A percentile compares a stretch with the other conserved stretches of the same genome.
phyloP scores from a whole-genome alignment of 2,329 filamentous ascomycete species.

The Diaporthe amygdali region DNA sequence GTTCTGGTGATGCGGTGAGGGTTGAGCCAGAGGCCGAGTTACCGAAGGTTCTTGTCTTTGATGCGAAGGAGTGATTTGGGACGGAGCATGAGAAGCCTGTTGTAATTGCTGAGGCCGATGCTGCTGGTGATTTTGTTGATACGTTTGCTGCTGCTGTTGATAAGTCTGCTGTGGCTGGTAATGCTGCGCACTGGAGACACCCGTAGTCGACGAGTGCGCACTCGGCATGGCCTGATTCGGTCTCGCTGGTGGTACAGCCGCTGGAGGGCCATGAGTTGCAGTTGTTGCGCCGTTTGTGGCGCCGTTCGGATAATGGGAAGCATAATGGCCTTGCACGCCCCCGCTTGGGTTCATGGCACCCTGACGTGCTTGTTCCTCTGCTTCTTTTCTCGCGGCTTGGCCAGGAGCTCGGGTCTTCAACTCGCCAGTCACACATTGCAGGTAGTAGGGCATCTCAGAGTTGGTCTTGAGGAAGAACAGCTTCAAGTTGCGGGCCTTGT shows the following conservation, averaged over 20 bases:
- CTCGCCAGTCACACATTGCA: constrained; percentile 88
- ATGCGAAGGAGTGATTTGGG: background rate
- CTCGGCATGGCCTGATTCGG: constrained; percentile 6
- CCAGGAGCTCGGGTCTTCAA: constrained; percentile 83
- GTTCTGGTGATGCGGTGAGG: constrained; percentile 19
- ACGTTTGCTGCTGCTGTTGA: constrained; percentile 25
- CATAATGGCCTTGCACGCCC: constrained; percentile 51
- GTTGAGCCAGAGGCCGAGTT: constrained; percentile 10
- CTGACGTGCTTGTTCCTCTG: constrained; percentile 66
- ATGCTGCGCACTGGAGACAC: constrained; percentile 1
- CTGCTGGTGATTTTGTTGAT: constrained; percentile 21
- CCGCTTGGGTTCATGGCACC: constrained; percentile 63
- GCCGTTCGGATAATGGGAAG: constrained; percentile 17
- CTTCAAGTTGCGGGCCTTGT: constrained; percentile 89
- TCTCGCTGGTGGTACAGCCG: constrained; percentile 13
- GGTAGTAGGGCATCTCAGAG: constrained; percentile 86
- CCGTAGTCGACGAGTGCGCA: background rate
- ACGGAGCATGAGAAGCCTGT: constrained; percentile 4
- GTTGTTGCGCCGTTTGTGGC: constrained; percentile 5
- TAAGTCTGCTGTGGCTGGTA: constrained; percentile 17
- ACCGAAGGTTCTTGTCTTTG: constrained; percentile 3
- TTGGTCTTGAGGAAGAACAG: constrained; percentile 91
- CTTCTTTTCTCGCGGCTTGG: constrained; percentile 72
- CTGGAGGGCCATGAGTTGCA: background rate
- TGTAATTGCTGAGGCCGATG: constrained; percentile 19